Percentiles rank a stretch among this genome's conserved stretches.
Conservation (phyloP, 2,329 filamentous ascomycete genomes). For the Cladophialophora chaetospira region DNA sequence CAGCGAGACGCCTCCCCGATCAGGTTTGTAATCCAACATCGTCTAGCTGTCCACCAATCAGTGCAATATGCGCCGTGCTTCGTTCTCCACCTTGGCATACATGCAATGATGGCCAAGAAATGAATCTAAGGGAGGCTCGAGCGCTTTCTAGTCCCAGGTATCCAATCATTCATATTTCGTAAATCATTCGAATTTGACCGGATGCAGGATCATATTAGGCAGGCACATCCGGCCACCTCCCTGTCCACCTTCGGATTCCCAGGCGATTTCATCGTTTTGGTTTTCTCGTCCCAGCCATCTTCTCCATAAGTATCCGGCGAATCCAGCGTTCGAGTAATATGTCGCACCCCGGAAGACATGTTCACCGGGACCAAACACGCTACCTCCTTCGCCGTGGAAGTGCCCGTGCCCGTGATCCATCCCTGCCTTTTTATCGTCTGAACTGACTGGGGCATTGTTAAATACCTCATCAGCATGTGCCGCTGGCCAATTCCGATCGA, state of each 20-base stretch:
- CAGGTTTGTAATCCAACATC: no score
- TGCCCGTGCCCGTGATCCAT: slow-evolving; percentile 38
- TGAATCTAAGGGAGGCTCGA: no score
- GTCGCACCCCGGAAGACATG: slow-evolving; percentile 57
- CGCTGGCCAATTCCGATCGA: slow-evolving; percentile 59
- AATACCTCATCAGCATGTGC: slow-evolving; percentile 57
- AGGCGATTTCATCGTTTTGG: slow-evolving; percentile 26
- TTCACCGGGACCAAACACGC: slow-evolving; percentile 55
- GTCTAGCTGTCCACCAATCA: no score
- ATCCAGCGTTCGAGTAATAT: slow-evolving; percentile 58
- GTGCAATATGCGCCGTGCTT: no score
- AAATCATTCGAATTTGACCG: slow-evolving; percentile 31
- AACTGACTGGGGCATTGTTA: slow-evolving; percentile 55
- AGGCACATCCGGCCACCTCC: slow-evolving; percentile 34
- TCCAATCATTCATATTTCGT: background rate
- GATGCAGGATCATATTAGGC: slow-evolving; percentile 35
- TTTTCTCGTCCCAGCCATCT: slow-evolving; percentile 53
- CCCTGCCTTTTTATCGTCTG: slow-evolving; percentile 52
- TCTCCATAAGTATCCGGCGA: slow-evolving; percentile 57
- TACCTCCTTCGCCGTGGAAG: slow-evolving; percentile 40
- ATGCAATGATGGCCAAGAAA: no score
- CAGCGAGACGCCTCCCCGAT: no score
- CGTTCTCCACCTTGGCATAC: no score
- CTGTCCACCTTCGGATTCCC: slow-evolving; percentile 20
- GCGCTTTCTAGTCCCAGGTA: background rate